A percentile compares a stretch with the other conserved stretches of the same genome.
phyloP scores from a whole-genome alignment of 31 red algal genomes.

The Odonthalia washingtoniensis region DNA sequence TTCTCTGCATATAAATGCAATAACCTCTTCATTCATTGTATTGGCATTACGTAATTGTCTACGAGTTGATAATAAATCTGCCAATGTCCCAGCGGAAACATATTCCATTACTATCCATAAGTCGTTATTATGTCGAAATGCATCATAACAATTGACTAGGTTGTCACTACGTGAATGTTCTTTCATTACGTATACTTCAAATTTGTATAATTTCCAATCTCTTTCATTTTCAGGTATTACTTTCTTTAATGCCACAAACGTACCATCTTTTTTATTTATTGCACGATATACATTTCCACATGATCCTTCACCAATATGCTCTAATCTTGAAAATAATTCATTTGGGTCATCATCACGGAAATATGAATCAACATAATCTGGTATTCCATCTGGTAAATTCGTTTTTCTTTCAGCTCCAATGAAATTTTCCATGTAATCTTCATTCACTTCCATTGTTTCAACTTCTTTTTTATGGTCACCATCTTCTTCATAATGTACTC shows the following conservation, averaged over 20 bases:
- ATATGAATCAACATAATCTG: constrained; percentile 33
- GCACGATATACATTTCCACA: constrained; percentile 72
- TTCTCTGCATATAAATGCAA: constrained; percentile 88
- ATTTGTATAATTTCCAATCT: constrained; percentile 72
- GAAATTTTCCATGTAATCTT: constrained; percentile 53
- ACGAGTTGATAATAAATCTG: constrained; percentile 57
- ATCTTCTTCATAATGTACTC: background rate
- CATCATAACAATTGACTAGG: constrained; percentile 73
- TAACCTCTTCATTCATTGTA: constrained; percentile 67
- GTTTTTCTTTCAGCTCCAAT: constrained; percentile 49
- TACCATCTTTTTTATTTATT: constrained; percentile 35
- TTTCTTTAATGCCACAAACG: constrained; percentile 69
- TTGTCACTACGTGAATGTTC: constrained; percentile 35
- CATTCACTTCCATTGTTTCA: constrained; percentile 33
- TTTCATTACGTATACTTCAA: constrained; percentile 75
- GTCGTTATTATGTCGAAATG: constrained; percentile 52
- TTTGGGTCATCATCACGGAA: constrained; percentile 66
- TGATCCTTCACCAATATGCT: constrained; percentile 64
- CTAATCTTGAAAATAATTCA: constrained; percentile 49
- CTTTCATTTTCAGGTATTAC: constrained; percentile 67
- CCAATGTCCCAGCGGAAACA: constrained; percentile 74
- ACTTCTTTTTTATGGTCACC: background rate
- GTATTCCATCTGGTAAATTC: constrained; percentile 54
- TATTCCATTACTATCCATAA: constrained; percentile 93
- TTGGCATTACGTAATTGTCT: background rate